phyloP scores from a whole-genome alignment of 2,329 filamentous ascomycete genomes.

The Fusarium xyrophilum region DNA sequence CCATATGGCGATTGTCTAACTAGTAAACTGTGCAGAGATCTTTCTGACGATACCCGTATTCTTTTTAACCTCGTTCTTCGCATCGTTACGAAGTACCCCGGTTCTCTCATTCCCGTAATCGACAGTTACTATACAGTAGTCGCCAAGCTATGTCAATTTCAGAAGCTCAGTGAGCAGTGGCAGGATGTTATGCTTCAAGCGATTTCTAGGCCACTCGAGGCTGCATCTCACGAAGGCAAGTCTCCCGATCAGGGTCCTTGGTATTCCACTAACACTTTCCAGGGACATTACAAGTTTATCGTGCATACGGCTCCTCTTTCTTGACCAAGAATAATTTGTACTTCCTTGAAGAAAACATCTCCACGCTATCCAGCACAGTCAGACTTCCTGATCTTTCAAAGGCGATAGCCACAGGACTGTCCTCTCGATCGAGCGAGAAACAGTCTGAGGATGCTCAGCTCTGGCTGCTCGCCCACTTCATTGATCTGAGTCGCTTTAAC shows the following conservation, averaged over 20 bases:
- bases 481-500: constrained; percentile 59
- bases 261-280: constrained; percentile 5
- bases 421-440: constrained; percentile 33
- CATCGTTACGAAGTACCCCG: constrained; percentile 36
- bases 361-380: constrained; percentile 47
- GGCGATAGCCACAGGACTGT: constrained; percentile 50
- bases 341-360: constrained; percentile 52
- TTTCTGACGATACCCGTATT: constrained; percentile 36
- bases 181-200: constrained; percentile 39
- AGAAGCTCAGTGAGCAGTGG: constrained; percentile 27
- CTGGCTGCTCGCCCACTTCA: constrained; percentile 72
- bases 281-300: constrained; percentile 25
- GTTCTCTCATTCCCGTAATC: constrained; percentile 35
- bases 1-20: constrained; percentile 21
- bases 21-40: constrained; percentile 13
- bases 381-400: constrained; percentile 51
- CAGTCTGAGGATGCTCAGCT: constrained; percentile 56
- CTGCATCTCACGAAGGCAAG: constrained; percentile 30
- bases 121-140: constrained; percentile 52
- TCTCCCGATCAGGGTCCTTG: background rate
- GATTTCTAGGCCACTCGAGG: constrained; percentile 43
- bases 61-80: constrained; percentile 49
- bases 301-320: constrained; percentile 39
- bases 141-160: constrained; percentile 46
- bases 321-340: constrained; percentile 43